Conservation (phyloP, 768 basidiomycete species). For the Tylopilus sp. region DNA sequence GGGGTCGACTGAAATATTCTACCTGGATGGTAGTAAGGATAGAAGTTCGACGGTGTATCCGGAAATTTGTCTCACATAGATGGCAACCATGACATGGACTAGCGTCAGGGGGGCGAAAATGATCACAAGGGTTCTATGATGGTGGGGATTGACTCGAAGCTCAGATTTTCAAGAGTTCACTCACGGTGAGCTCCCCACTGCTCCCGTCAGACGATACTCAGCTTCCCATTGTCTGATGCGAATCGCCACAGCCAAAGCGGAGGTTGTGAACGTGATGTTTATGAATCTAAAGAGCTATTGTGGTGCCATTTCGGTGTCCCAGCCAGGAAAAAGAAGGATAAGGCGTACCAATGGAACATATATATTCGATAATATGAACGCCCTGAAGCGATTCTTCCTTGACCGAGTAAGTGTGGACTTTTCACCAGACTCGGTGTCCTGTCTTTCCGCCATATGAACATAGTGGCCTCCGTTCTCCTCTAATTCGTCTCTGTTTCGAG, state of each 20-base stretch:
- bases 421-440: slow-evolving; percentile 29
- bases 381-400: slow-evolving; percentile 49
- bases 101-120: slow-evolving; percentile 83
- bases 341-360: slow-evolving; percentile 74
- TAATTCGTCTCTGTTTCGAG: slow-evolving; percentile 36
- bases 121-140: slow-evolving; percentile 68
- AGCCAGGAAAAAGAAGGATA: not conserved
- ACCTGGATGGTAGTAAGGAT: slow-evolving; percentile 46
- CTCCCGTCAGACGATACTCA: slow-evolving; percentile 52
- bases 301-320: slow-evolving; percentile 7
- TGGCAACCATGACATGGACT: slow-evolving; percentile 78
- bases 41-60: slow-evolving; percentile 2
- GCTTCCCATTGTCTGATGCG: slow-evolving; percentile 62
- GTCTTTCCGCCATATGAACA: slow-evolving; percentile 15
- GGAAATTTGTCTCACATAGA: slow-evolving; percentile 59
- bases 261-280: slow-evolving; percentile 79
- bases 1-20: slow-evolving; percentile 89
- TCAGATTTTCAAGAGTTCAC: slow-evolving; percentile 22
- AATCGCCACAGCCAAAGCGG: slow-evolving; percentile 77
- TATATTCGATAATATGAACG: slow-evolving; percentile 68
- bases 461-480: slow-evolving; percentile 15
- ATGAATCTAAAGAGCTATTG: slow-evolving; percentile 76
- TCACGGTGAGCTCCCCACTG: slow-evolving; percentile 80
- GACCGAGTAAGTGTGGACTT: slow-evolving; percentile 28
- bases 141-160: not conserved